phyloP scores from a whole-genome alignment of 2,329 filamentous ascomycete genomes.

The Trichothecium sympodiale region DNA sequence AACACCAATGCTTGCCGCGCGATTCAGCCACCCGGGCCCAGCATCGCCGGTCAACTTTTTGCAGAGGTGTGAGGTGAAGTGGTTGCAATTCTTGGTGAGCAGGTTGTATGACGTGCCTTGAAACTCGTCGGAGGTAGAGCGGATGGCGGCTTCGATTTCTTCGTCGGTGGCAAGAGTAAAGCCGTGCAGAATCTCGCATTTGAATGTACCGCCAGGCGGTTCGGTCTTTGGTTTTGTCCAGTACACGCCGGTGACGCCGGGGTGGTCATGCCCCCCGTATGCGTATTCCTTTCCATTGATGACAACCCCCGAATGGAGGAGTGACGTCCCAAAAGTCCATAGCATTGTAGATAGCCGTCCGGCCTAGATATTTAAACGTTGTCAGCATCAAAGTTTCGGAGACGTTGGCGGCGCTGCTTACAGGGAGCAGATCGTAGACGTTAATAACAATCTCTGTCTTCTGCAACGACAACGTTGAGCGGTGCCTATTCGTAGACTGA shows the following conservation, averaged over 20 bases:
- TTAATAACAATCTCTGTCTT: slow-evolving; percentile 68
- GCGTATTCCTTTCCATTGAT: slow-evolving; percentile 75
- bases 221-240: slow-evolving; percentile 64
- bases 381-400: slow-evolving; percentile 7
- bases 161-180: slow-evolving; percentile 58
- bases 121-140: slow-evolving; percentile 59
- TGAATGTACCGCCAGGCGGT: slow-evolving; percentile 69
- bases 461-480: slow-evolving; percentile 56
- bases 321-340: slow-evolving; percentile 66
- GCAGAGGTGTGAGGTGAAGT: slow-evolving; percentile 72
- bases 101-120: slow-evolving; percentile 70
- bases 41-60: slow-evolving; percentile 58
- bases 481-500: slow-evolving; percentile 29
- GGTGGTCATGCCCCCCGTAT: slow-evolving; percentile 69
- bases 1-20: slow-evolving; percentile 73
- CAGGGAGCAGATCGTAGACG: slow-evolving; percentile 66
- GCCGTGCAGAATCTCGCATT: slow-evolving; percentile 64
- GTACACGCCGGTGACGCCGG: slow-evolving; percentile 66
- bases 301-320: slow-evolving; percentile 75
- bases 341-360: slow-evolving; percentile 64
- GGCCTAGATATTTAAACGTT: slow-evolving; percentile 35
- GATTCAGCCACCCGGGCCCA: slow-evolving; percentile 68
- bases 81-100: slow-evolving; percentile 77
- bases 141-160: slow-evolving; percentile 63
- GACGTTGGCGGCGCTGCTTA: slow-evolving; percentile 22